Percentiles rank a stretch among this genome's conserved stretches.
These are phyloP conservation scores for Phlyctochytrium bullatum DNA, from an alignment of 192 early-diverging fungal species.

Conservation along the genomic window DNA sequence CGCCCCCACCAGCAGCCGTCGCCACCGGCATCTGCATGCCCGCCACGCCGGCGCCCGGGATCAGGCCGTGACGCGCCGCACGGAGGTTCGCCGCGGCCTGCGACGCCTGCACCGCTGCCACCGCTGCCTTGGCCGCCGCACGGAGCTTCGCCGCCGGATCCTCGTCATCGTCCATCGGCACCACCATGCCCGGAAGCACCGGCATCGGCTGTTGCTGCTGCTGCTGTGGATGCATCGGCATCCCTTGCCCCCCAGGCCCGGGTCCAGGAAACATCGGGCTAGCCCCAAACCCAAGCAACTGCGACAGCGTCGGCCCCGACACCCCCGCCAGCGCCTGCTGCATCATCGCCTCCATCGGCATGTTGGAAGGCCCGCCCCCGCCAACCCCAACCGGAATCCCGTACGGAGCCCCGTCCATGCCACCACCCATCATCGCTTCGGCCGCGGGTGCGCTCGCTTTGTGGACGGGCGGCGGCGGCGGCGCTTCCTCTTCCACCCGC, in stretches of 20 bases:
- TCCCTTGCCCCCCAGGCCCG: background rate
- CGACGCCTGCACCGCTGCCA: background rate
- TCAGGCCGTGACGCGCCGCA: background rate
- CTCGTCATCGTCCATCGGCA: background rate
- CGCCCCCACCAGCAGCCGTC: too few relatives aligned
- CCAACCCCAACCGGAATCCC: too few relatives aligned
- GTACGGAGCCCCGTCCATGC: too few relatives aligned
- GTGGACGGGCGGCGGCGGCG: background rate
- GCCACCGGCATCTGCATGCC: too few relatives aligned
- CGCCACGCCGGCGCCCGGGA: background rate
- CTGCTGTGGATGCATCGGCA: too few relatives aligned
- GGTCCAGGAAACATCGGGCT: background rate
- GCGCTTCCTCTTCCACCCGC: background rate
- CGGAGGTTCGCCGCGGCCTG: background rate
- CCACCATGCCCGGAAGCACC: background rate
- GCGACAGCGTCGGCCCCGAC: background rate
- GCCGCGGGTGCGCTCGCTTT: background rate
- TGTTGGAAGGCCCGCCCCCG: too few relatives aligned
- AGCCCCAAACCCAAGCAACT: too few relatives aligned
- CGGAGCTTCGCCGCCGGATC: slow-evolving; percentile 1
- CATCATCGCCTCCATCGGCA: too few relatives aligned
- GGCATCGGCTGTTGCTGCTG: background rate
- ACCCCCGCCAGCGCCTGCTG: too few relatives aligned
- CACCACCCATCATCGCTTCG: background rate
- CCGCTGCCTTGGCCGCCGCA: slow-evolving; percentile 1